Evolutionary conservation across 2,329 filamentous ascomycete species (phyloP).

Genomic region (Calonectria fujianensis): DNA sequence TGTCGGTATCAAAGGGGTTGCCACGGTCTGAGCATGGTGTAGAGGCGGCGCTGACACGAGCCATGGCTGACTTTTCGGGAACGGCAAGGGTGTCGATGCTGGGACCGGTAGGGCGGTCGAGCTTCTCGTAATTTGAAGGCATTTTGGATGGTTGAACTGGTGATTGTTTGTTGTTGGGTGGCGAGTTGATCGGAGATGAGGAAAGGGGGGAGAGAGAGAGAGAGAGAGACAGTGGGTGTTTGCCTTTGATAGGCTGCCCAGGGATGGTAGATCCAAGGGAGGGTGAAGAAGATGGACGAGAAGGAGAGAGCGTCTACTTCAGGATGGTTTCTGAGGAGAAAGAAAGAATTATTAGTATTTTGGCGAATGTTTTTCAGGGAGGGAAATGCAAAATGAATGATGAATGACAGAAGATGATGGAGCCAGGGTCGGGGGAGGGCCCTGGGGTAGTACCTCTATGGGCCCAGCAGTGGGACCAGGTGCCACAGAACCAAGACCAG

Average conservation of each 20-base stretch:
- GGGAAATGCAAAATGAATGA: conserved; percentile 24
- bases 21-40: conserved; percentile 66
- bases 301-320: conserved; percentile 1
- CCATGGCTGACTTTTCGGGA: conserved; percentile 57
- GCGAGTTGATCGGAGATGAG: conserved; percentile 15
- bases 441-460: conserved; percentile 15
- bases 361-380: not conserved
- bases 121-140: conserved; percentile 55
- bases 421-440: conserved; percentile 19
- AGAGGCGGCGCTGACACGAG: conserved; percentile 62
- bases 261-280: conserved; percentile 12
- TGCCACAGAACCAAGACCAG: conserved; percentile 30
- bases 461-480: conserved; percentile 30
- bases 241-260: conserved; percentile 5
- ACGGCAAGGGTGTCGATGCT: conserved; percentile 48
- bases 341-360: conserved; percentile 22
- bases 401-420: conserved; percentile 23
- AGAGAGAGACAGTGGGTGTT: not conserved
- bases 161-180: conserved; percentile 21
- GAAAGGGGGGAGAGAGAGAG: not conserved
- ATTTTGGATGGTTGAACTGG: conserved; percentile 44
- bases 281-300: conserved; percentile 13
- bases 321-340: not conserved
- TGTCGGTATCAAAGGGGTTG: conserved; percentile 75
- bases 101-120: conserved; percentile 50